Base-by-base conservation (phyloP, 208 protist genomes). In the Trypanosoma mega region DNA sequence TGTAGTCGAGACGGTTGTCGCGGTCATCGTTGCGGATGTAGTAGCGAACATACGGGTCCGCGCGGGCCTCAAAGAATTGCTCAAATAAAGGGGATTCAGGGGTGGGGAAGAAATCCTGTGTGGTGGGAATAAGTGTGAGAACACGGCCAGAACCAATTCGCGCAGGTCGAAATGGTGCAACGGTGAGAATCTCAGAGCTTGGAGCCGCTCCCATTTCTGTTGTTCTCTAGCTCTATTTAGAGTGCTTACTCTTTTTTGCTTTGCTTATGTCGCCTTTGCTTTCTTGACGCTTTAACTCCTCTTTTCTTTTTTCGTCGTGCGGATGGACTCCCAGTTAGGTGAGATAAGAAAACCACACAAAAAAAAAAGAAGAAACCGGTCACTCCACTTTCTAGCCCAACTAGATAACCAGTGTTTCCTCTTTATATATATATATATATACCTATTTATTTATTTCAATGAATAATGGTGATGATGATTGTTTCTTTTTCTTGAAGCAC, bases 41-140 rank as follows among this genome's bases (percentile, higher is more conserved):
- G 72, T 90, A 90, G 31, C 82, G 78, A 39, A 90, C 82, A 20
- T 72, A 84, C 3, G 82, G 71, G 52, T 85, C 78, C 5, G 45
- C 74, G 57, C 79, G 79, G 1, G 72, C 76, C 12, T 78, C 70
- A 56, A 80, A 90, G 2, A 91, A 53, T 63, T 87, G 84, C 31
- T 27, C 20, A 50, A 91, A 83, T 31, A 86, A 72, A 1, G 54
- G 44, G 54, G 61, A 80, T 43, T 87, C 63, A 0, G 80, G 49
- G 21, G 66, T 78, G 9, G 80, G 80, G 37, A 91, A 91, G 57
- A 74, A 85, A 20, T 76, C 53, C 30, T 63, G 34, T 0, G 76
- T 77, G 18, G 82, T 53, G 18, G 82, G 82, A 45, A 91, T 76
- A 11, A 91, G 63, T 2, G 68, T 66, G 11, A 89, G 12, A 1